These are phyloP conservation scores for Rhizopogon vulgaris DNA, from an alignment of 768 basidiomycete genomes.

Conservation along the genomic window DNA sequence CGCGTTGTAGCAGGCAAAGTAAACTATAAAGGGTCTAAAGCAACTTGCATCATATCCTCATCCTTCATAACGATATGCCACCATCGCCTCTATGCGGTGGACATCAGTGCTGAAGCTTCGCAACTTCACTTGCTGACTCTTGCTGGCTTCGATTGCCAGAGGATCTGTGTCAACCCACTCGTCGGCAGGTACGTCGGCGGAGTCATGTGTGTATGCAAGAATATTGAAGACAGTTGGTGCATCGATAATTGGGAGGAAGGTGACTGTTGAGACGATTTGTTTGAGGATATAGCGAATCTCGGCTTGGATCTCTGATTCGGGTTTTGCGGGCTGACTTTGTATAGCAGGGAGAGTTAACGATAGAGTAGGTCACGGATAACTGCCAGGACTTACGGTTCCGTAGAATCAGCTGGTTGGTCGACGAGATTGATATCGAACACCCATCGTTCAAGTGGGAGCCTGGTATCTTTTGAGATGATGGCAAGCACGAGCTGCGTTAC, in stretches of 20 bases:
- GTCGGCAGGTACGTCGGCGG: constrained; percentile 84
- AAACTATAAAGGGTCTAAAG: background rate
- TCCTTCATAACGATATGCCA: constrained; percentile 91
- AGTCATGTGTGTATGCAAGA: constrained; percentile 89
- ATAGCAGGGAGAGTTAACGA: background rate
- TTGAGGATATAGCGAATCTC: constrained; percentile 98
- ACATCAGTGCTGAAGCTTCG: constrained; percentile 95
- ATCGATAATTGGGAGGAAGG: constrained; percentile 92
- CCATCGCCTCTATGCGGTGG: constrained; percentile 97
- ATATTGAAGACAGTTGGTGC: constrained; percentile 98
- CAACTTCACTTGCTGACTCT: constrained; percentile 91
- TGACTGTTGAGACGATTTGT: constrained; percentile 95
- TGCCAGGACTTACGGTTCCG: constrained; percentile 40
- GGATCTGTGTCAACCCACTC: constrained; percentile 98
- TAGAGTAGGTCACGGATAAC: constrained; percentile 1
- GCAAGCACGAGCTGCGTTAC: constrained; percentile 93
- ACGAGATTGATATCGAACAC: constrained; percentile 93
- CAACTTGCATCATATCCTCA: constrained; percentile 23
- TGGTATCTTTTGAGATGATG: constrained; percentile 92
- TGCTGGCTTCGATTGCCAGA: constrained; percentile 85
- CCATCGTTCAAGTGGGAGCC: constrained; percentile 92
- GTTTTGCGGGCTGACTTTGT: constrained; percentile 51
- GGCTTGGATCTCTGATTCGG: constrained; percentile 87
- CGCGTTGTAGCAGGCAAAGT: background rate
- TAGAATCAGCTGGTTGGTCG: constrained; percentile 47